phyloP scores from a whole-genome alignment of 441 rosid genomes.

The Rhodomyrtus psidioides region DNA sequence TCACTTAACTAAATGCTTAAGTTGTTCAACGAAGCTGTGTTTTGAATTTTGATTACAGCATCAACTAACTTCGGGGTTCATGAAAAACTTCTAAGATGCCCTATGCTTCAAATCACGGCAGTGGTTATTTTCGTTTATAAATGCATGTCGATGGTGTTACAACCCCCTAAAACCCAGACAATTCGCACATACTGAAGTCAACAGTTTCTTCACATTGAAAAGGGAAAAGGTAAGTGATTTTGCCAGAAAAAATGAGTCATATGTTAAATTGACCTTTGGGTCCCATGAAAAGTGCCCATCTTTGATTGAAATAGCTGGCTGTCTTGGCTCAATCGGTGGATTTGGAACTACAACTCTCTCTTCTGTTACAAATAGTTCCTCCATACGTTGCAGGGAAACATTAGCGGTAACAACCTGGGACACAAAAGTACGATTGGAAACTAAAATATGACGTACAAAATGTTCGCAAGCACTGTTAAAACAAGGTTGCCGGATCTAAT shows the following conservation, averaged over 20 bases:
- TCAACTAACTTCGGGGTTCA: neutral
- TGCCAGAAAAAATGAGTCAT: neutral
- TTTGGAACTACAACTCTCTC: constrained; percentile 89
- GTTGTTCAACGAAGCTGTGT: neutral
- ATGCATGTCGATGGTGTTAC: neutral
- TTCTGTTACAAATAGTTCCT: constrained; percentile 86
- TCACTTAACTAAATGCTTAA: neutral
- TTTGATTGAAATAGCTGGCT: constrained; percentile 75
- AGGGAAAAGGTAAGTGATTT: neutral
- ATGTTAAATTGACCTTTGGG: constrained; percentile 48
- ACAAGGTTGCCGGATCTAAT: neutral
- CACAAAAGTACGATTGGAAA: neutral
- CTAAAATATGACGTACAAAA: neutral
- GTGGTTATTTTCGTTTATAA: neutral
- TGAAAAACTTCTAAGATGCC: neutral
- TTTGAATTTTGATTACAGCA: neutral
- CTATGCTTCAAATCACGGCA: neutral
- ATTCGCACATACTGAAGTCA: neutral
- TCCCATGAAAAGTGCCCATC: constrained; percentile 97
- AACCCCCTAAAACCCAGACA: neutral
- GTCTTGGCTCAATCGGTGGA: constrained; percentile 71
- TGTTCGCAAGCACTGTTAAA: neutral
- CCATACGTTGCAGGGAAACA: constrained; percentile 90
- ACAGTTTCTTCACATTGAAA: neutral
- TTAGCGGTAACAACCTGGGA: constrained; percentile 82